A percentile compares a stretch with the other conserved stretches of the same genome.
phyloP scores from a whole-genome alignment of 164 flowering plant species.

The Umbilicus rupestris region DNA sequence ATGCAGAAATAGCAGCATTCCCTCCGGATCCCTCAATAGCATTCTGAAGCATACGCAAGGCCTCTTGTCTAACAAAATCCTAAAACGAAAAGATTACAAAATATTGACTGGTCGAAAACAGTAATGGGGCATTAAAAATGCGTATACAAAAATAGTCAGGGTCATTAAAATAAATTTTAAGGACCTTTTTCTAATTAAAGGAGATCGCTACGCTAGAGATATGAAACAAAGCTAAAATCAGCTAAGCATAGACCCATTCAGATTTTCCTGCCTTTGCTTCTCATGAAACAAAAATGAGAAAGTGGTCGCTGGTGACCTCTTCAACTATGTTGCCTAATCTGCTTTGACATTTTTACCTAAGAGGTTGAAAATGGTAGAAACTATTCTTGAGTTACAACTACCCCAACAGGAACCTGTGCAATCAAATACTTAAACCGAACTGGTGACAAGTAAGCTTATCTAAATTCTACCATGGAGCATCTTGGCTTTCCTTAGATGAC shows the following conservation, averaged over 20 bases:
- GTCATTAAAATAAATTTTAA: not conserved
- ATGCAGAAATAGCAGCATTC: slow-evolving; percentile 64
- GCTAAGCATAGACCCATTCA: not conserved
- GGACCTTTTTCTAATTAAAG: not conserved
- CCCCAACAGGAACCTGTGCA: not conserved
- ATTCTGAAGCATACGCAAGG: slow-evolving; percentile 81
- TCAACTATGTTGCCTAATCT: not conserved
- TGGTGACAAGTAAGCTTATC: not conserved
- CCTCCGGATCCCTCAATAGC: slow-evolving; percentile 95
- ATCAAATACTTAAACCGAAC: not conserved
- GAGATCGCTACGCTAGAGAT: not conserved
- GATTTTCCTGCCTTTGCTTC: not conserved
- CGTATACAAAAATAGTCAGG: not conserved
- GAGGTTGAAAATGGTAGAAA: not conserved
- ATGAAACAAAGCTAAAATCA: too few species aligned
- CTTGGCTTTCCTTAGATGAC: not conserved
- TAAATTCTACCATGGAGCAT: not conserved
- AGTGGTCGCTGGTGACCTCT: not conserved
- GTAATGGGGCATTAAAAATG: not conserved
- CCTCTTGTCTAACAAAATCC: slow-evolving; percentile 96
- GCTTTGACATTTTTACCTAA: not conserved
- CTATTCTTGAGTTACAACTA: not conserved
- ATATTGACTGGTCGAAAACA: not conserved
- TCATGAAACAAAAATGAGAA: not conserved
- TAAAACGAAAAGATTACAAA: slow-evolving; percentile 16